Evolutionary conservation across 2,329 filamentous ascomycete species (phyloP), one percentile per base, ranked within the genome.

Genomic region (Fusarium gaditjirri): DNA sequence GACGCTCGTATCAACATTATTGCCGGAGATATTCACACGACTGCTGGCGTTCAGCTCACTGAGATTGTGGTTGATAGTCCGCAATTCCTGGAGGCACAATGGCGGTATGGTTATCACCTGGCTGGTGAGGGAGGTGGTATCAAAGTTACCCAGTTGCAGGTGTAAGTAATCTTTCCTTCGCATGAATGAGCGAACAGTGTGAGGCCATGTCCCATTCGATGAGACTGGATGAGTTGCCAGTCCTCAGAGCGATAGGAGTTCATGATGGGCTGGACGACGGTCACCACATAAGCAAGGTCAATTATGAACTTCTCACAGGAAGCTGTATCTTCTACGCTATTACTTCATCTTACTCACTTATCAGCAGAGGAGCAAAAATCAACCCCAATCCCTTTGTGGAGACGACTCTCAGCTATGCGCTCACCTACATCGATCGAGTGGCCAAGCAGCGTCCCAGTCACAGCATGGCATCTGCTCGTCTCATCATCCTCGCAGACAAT

Each of bases 401-500:
- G 84, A 97, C 94, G 16, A 93, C 96, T 3, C 87, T 99, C 64
- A 90, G 88, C 82, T 98, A 97, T 84, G 93, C 90, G 61, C 88
- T 98, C 76, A 96, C 92, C 61, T 98, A 97, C 83, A 91, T 94
- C 83, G 81, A 86, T 80, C 80, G 81, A 54, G 68, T 85, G 71
- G 77, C 82, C 74, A 62, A 72, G 10, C 79, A 82, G 56, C 78
- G 78, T 46, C 76, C 83, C 10, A 75, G 78, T 41, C 81, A 83
- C 74, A 87, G 83, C 78, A 90, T 96, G 78, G 87, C 87, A 19
- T 89, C 94, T 8, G 84, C 92, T 35, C 90, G 90, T 19, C 89
- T 98, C 80, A 94, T 93, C 68, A 95, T 99, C 80, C 89, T 98
- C 39, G 95, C 96, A 67, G 94, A 98, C 83, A 95, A 96, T 78